phyloP scores from a whole-genome alignment of 1,284 basidiomycete genomes.

The Heterobasidion irregulare region DNA sequence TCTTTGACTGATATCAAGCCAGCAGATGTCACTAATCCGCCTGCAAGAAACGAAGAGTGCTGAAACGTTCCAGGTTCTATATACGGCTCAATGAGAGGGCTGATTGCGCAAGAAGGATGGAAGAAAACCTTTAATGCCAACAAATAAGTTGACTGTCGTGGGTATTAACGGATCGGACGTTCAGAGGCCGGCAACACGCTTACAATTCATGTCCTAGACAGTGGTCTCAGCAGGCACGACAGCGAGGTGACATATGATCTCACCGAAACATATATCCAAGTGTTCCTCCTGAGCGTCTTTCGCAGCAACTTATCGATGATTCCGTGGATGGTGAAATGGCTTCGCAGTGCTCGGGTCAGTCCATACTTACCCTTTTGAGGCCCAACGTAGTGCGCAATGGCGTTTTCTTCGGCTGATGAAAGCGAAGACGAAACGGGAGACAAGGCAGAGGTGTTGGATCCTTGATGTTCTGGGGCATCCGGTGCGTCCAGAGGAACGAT shows the following conservation, averaged over 20 bases:
- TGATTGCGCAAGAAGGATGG: too few species aligned
- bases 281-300: constrained; percentile 55
- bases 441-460: constrained; percentile 6
- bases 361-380: constrained; percentile 22
- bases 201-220: constrained; percentile 40
- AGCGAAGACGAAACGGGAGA: constrained; percentile 12
- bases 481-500: constrained; percentile 39
- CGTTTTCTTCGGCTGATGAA: constrained; percentile 22
- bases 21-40: constrained; percentile 56
- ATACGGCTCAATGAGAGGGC: neutral
- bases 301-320: constrained; percentile 48
- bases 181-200: constrained; percentile 9
- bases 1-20: constrained; percentile 62
- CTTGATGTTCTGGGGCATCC: constrained; percentile 18
- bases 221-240: neutral
- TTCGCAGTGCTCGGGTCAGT: constrained; percentile 31
- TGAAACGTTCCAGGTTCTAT: constrained; percentile 55
- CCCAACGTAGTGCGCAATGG: constrained; percentile 44
- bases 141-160: constrained; percentile 52
- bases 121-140: constrained; percentile 54
- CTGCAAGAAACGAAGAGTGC: constrained; percentile 58
- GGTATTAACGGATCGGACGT: neutral
- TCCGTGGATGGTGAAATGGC: constrained; percentile 44
- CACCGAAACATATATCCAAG: constrained; percentile 61
- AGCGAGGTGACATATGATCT: neutral